Base-by-base conservation (phyloP, 106 monocot species). In the Gastrodia elata region DNA sequence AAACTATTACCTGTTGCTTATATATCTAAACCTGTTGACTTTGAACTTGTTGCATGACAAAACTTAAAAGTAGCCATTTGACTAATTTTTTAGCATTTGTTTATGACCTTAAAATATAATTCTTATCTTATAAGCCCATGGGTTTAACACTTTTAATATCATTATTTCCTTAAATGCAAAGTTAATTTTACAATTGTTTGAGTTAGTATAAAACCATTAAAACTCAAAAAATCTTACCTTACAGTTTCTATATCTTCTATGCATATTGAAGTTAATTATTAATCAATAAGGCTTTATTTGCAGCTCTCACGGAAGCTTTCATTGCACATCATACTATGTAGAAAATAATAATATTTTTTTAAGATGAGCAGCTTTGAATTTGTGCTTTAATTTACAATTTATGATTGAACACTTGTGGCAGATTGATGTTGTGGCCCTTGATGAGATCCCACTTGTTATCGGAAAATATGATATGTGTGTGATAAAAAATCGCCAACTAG, bases 391-490 rank as follows among this genome's bases (percentile, higher is more conserved):
- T 34, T 38, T 67, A 14, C 1, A 15, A 69, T 40, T 69, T 40
- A 69, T 40, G 39, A 38, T 69, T 39, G 38, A 3, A 10, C 4
- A 13, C 39, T 58, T 71, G 37, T 71, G 48, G 48, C 78, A 97
- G 97, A 80, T 93, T 48, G 93, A 97, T 85, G 88, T 74, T 36
- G 86, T 86, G 38, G 80, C 82, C 25, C 80, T 84, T 48, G 83
- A 90, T 71, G 85, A 93, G 16, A 82, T 97, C 65, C 88, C 87
- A 10, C 49, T 82, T 72, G 88, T 85, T 65, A 90, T 97, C 42
- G 72, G 75, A 44, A 79, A 84, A 37, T 97, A 97, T 73, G 83
- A 93, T 77, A 18, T 93, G 26, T 93, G 97, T 80, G 90, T 97
- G 14, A 81, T 80, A 6, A 93, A 86, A 80, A 83, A 70, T 44